Evolutionary conservation across 139 green algal species (phyloP).

Genomic region (Haematococcus lacustris): DNA sequence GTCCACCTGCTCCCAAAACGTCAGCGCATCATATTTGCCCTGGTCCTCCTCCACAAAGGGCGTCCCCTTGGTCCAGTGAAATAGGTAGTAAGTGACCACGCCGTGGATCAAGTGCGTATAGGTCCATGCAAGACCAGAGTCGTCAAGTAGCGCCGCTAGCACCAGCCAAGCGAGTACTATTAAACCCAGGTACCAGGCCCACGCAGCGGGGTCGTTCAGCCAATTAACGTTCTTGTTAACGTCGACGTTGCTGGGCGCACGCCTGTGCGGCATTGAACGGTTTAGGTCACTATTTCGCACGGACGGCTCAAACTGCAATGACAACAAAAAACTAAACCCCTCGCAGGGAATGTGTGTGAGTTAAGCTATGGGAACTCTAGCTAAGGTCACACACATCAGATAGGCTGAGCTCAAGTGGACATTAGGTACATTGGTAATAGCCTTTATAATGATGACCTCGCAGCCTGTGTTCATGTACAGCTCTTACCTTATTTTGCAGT

Average conservation of each 20-base stretch:
- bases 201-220: slow-evolving; percentile 61
- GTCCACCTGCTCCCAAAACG: slow-evolving; percentile 86
- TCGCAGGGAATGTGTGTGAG: too few species aligned
- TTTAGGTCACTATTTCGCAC: too few species aligned
- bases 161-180: slow-evolving; percentile 67
- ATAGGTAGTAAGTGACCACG: slow-evolving; percentile 71
- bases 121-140: slow-evolving; percentile 79
- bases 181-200: slow-evolving; percentile 68
- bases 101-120: slow-evolving; percentile 79
- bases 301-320: too few species aligned
- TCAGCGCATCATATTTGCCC: slow-evolving; percentile 77
- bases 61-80: slow-evolving; percentile 85
- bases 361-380: too few species aligned
- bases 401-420: too few species aligned
- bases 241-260: slow-evolving; percentile 33
- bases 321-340: too few species aligned
- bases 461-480: too few species aligned
- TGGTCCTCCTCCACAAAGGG: slow-evolving; percentile 61
- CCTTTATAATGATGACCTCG: too few species aligned
- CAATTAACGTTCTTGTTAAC: slow-evolving; percentile 76
- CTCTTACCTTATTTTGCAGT: too few species aligned
- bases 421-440: too few species aligned
- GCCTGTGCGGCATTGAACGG: too few species aligned
- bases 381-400: too few species aligned
- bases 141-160: slow-evolving; percentile 54